Conservation (phyloP, 1,284 basidiomycete species). For the Melampsora americana region DNA sequence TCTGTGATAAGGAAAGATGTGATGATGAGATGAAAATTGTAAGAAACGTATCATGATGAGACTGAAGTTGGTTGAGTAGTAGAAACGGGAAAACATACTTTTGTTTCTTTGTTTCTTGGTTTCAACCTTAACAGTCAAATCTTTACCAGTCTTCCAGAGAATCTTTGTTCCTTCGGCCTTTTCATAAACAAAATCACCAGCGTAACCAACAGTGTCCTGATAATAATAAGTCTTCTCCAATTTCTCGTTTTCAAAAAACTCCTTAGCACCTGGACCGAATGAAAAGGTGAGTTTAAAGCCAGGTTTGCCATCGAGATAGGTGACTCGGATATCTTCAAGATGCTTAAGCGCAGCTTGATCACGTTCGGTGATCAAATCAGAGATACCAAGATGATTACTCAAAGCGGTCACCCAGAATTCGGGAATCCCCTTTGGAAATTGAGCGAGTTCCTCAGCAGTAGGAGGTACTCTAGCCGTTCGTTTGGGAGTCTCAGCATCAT, state of each 20-base stretch:
- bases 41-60: too few species aligned
- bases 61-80: neutral
- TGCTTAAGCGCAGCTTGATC: conserved; percentile 42
- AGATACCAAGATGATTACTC: conserved; percentile 38
- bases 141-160: conserved; percentile 42
- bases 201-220: conserved; percentile 42
- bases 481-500: conserved; percentile 4
- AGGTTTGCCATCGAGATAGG: conserved; percentile 40
- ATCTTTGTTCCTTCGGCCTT: conserved; percentile 43
- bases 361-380: conserved; percentile 43
- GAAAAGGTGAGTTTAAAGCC: conserved; percentile 43
- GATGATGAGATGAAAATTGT: neutral
- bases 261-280: conserved; percentile 39
- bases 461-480: conserved; percentile 17
- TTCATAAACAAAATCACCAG: conserved; percentile 44
- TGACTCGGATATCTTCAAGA: conserved; percentile 40
- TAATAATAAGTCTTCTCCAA: conserved; percentile 45
- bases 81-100: conserved; percentile 14
- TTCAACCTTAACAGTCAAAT: conserved; percentile 43
- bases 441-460: conserved; percentile 37
- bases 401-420: conserved; percentile 42
- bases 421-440: conserved; percentile 37
- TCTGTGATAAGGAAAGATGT: conserved; percentile 10
- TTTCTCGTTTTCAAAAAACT: conserved; percentile 40
- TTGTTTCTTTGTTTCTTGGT: conserved; percentile 43